Percentiles rank a stretch among this genome's conserved stretches.
These are phyloP conservation scores for Ogataea glucozyma DNA, from an alignment of 805 yeast genomes.

Conservation along the genomic window DNA sequence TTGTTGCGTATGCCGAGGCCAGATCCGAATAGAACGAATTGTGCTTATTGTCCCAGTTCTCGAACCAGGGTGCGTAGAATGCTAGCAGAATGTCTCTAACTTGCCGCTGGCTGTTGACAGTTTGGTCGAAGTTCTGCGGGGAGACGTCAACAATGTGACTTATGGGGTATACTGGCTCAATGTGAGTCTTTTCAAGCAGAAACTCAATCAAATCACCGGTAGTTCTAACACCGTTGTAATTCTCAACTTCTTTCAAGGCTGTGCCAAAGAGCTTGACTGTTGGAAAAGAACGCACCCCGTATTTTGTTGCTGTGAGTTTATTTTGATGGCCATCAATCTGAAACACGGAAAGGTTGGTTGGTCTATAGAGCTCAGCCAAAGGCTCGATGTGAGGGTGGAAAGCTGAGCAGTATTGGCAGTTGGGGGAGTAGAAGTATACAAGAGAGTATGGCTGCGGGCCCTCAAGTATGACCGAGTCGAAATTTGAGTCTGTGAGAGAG, in stretches of 20 bases:
- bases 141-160: slow-evolving; percentile 16
- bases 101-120: slow-evolving; percentile 16
- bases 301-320: slow-evolving; percentile 39
- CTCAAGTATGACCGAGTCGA: slow-evolving; percentile 18
- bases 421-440: slow-evolving; percentile 47
- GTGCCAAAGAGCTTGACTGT: slow-evolving; percentile 46
- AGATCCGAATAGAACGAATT: slow-evolving; percentile 35
- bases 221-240: slow-evolving; percentile 38
- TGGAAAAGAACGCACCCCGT: slow-evolving; percentile 49
- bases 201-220: slow-evolving; percentile 36
- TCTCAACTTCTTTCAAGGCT: slow-evolving; percentile 41
- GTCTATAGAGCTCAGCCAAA: slow-evolving; percentile 44
- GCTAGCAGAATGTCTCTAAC: slow-evolving; percentile 32
- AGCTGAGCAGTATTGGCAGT: slow-evolving; percentile 48
- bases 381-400: slow-evolving; percentile 48
- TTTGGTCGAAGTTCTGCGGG: slow-evolving; percentile 18
- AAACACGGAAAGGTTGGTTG: slow-evolving; percentile 37
- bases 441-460: slow-evolving; percentile 38
- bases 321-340: slow-evolving; percentile 38
- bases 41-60: slow-evolving; percentile 35
- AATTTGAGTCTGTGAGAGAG: not conserved
- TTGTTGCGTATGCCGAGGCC: slow-evolving; percentile 29
- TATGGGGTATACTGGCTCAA: slow-evolving; percentile 35
- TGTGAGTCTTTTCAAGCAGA: slow-evolving; percentile 36
- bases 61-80: slow-evolving; percentile 40